Evolutionary conservation across 2,329 filamentous ascomycete species (phyloP), one percentile per base, ranked within the genome.

Genomic region (Calonectria montana): DNA sequence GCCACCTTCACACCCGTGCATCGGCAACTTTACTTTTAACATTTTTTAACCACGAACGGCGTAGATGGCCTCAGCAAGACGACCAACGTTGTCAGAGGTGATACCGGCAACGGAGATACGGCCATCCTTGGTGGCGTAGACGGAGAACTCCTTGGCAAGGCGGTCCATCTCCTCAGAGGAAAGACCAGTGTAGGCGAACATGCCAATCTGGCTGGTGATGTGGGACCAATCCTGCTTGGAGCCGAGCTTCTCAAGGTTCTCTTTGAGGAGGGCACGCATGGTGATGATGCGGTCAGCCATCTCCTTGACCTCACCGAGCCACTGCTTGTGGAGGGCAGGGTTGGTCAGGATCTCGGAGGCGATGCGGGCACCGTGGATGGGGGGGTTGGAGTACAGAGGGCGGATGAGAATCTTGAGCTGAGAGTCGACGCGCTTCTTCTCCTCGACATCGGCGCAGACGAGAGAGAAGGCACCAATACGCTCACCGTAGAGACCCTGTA

Each of bases 271-370:
- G 73, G 94, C 92, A 80, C 97, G 94, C 97, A 99, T 99, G 85
- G 92, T 94, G 86, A 99, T 98, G 89, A 99, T 99, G 83, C 97
- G 96, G 87, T 98, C 95, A 74, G 97, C 97, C 97, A 99, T 99
- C 80, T 90, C 94, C 93, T 98, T 98, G 86, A 99, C 95, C 88
- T 99, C 97, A 72, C 89, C 91, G 66, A 98, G 91, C 97, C 97
- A 99, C 87, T 98, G 95, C 87, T 94, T 87, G 90, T 98, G 96
- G 75, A 98, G 90, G 45, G 88, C 88, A 23, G 94, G 87, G 84
- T 95, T 92, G 88, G 96, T 97, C 81, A 99, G 91, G 85, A 99
- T 97, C 87, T 95, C 91, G 75, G 94, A 92, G 71, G 97, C 97
- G 82, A 99, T 94, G 82, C 97, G 96, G 68, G 97, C 97, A 80